These are phyloP conservation scores for Cerrena zonata DNA, from an alignment of 1,284 basidiomycete genomes.

Conservation along the genomic window DNA sequence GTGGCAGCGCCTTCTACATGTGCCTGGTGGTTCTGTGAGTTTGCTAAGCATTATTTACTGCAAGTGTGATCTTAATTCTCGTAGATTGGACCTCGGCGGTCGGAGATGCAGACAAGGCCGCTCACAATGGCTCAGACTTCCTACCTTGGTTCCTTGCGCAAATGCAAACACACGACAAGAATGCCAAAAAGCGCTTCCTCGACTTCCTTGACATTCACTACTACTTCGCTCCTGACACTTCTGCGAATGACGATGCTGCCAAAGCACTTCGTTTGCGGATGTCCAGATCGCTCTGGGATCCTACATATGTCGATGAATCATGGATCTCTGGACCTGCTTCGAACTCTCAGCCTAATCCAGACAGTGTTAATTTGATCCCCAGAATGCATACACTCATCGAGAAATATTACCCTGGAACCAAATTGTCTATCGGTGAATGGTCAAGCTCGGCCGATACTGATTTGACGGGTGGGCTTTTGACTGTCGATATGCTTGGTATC, in stretches of 20 bases:
- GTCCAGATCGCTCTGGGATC: slow-evolving; percentile 46
- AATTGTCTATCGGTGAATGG: slow-evolving; percentile 46
- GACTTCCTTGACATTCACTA: slow-evolving; percentile 51
- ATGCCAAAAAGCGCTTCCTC: slow-evolving; percentile 35
- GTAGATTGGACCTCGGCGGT: slow-evolving; percentile 43
- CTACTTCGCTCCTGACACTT: slow-evolving; percentile 45
- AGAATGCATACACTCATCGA: slow-evolving; percentile 42
- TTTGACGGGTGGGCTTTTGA: slow-evolving; percentile 44
- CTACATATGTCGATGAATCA: slow-evolving; percentile 46
- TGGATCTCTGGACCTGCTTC: slow-evolving; percentile 39
- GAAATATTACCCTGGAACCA: slow-evolving; percentile 44
- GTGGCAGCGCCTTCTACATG: slow-evolving; percentile 45
- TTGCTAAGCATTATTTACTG: background rate
- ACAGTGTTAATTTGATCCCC: slow-evolving; percentile 38
- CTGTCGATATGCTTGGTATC: slow-evolving; percentile 42
- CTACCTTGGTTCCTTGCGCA: slow-evolving; percentile 47
- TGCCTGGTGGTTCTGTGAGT: slow-evolving; percentile 49
- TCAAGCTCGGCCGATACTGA: slow-evolving; percentile 37
- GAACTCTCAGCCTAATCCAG: slow-evolving; percentile 42
- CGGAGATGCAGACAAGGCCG: slow-evolving; percentile 42
- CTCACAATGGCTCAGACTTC: slow-evolving; percentile 46
- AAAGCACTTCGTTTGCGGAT: slow-evolving; percentile 43
- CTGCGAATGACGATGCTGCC: slow-evolving; percentile 44
- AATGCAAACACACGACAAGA: slow-evolving; percentile 35
- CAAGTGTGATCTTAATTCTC: slow-evolving; percentile 12